A percentile compares a stretch with the other conserved stretches of the same genome.
phyloP scores from a whole-genome alignment of 2,329 filamentous ascomycete genomes.

The Diplodia intermedia region DNA sequence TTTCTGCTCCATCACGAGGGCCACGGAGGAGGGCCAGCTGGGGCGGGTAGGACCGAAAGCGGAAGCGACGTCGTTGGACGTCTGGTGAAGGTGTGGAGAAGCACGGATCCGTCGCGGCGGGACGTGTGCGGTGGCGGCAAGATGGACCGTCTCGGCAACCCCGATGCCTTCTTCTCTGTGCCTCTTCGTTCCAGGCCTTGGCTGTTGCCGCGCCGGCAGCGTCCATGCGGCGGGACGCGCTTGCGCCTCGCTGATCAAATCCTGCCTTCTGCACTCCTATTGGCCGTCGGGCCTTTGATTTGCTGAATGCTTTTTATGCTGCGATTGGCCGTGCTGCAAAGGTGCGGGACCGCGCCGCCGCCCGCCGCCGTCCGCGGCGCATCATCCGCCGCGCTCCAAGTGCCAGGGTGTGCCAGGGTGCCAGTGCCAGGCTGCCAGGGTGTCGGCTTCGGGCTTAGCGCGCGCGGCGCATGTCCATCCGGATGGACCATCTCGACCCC shows the following conservation, averaged over 20 bases:
- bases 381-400: conserved; percentile 10
- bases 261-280: not conserved
- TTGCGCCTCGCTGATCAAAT: not conserved
- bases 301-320: not conserved
- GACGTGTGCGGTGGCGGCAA: not conserved
- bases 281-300: not conserved
- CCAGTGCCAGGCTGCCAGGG: no score
- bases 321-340: not conserved
- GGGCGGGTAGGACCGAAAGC: not conserved
- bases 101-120: conserved; percentile 2
- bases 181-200: not conserved
- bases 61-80: not conserved
- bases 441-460: not conserved
- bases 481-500: not conserved
- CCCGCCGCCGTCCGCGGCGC: conserved; percentile 10
- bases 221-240: not conserved
- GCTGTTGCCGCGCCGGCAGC: not conserved
- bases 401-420: no score
- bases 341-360: not conserved
- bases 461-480: conserved; percentile 19
- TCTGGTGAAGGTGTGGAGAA: conserved; percentile 8
- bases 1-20: not conserved
- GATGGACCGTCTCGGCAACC: conserved; percentile 10
- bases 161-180: conserved; percentile 6
- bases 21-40: no score